Base-by-base conservation (phyloP, 2,329 filamentous ascomycete genomes). In the Parascedosporium putredinis region DNA sequence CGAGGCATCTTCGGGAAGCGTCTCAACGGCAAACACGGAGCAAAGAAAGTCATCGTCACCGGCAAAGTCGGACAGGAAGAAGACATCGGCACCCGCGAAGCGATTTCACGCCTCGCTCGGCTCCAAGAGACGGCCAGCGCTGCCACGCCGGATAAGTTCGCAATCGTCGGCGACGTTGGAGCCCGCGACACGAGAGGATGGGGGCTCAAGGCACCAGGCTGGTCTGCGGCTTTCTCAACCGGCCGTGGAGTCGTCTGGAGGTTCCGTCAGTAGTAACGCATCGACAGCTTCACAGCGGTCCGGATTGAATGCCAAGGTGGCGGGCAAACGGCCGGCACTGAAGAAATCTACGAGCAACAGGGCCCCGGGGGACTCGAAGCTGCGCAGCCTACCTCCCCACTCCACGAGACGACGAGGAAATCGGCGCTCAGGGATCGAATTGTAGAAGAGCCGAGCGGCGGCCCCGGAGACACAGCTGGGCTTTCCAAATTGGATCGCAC, bases 71-170 rank as follows among this genome's bases (percentile, higher is more conserved):
- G 46, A 42, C 23, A 42, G 43, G 36, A 42, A 31, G 25, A 49
- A 49, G 36, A 29, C 18, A 18, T 20, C 34, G 7, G 14, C 46
- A n/a, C 33, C 18, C 5, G 40, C 16, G 24, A 49, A 49, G 69
- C 68, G 38, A 68, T 74, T 51, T 18, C 71, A 68, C 4, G 68
- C 68, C 1, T 67, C 66, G 6, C 63, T 66, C 9, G 60, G 65
- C 1, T 65, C 67, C 4, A 76, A 70, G 57, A 67, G 71, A 47
- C 67, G 72, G 42, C 69, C 73, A 1, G 62, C 68, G 7, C 62
- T 76, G 52, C 61, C 69, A 12, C 68, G 72, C 44, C 68, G 70
- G 29, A 62, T 65, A 33, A 76, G 71, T 54, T 76, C 74, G 1
- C 75, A 74, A 50, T 67, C 69, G 5, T 68, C 71, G 3, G 58